A percentile compares a stretch with the other conserved stretches of the same genome.
phyloP scores from a whole-genome alignment of 2,329 filamentous ascomycete genomes.

The Alternaria burnsii region DNA sequence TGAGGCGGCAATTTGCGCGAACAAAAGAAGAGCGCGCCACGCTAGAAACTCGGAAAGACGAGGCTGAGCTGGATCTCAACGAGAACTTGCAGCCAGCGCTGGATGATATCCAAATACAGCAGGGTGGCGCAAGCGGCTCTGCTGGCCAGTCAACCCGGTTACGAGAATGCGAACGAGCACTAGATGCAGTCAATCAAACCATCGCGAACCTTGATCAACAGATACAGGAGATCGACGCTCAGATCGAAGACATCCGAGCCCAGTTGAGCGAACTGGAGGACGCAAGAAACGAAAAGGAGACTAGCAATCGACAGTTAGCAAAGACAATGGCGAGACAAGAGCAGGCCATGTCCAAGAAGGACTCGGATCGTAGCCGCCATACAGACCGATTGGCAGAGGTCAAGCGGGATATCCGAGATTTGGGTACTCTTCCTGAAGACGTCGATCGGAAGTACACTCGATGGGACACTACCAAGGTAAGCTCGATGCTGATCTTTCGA shows the following conservation, averaged over 20 bases:
- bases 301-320: slow-evolving; percentile 77
- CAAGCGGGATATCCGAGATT: slow-evolving; percentile 86
- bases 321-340: slow-evolving; percentile 83
- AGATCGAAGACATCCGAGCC: slow-evolving; percentile 68
- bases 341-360: slow-evolving; percentile 89
- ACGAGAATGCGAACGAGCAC: slow-evolving; percentile 80
- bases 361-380: slow-evolving; percentile 84
- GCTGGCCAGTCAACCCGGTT: slow-evolving; percentile 65
- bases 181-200: slow-evolving; percentile 77
- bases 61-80: slow-evolving; percentile 86
- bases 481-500: neutral
- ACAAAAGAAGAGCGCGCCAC: slow-evolving; percentile 77
- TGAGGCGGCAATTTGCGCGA: slow-evolving; percentile 80
- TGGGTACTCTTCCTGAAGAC: slow-evolving; percentile 92
- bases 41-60: slow-evolving; percentile 80
- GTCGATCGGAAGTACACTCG: slow-evolving; percentile 91
- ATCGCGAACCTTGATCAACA: slow-evolving; percentile 73
- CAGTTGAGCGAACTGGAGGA: slow-evolving; percentile 68
- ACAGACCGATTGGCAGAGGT: slow-evolving; percentile 81
- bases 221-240: slow-evolving; percentile 76
- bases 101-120: slow-evolving; percentile 71
- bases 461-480: slow-evolving; percentile 78
- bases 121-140: slow-evolving; percentile 63
- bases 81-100: slow-evolving; percentile 88
- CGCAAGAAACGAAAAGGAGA: slow-evolving; percentile 69